phyloP scores from a whole-genome alignment of 257 asterid species.

The Marsdenia floribunda region DNA sequence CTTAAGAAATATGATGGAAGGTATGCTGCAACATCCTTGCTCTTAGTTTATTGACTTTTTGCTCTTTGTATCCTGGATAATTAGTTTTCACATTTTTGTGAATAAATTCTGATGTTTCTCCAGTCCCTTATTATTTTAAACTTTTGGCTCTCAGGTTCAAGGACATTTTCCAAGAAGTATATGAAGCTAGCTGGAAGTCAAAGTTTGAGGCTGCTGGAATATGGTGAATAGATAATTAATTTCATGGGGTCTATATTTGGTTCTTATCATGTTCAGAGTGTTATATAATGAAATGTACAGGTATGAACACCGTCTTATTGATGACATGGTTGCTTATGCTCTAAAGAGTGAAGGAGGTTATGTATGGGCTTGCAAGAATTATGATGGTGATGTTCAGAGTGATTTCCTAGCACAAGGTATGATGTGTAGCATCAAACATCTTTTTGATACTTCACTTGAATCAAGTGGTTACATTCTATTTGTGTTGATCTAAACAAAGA shows the following conservation, averaged over 20 bases:
- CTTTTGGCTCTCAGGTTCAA: conserved; percentile 57
- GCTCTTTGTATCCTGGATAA: not conserved
- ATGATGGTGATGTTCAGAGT: conserved; percentile 99
- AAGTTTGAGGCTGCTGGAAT: conserved; percentile 88
- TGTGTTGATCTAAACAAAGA: not conserved
- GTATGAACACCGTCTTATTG: conserved; percentile 99
- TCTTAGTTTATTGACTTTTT: not conserved
- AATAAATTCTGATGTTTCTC: not conserved
- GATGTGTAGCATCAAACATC: not conserved
- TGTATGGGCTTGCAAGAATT: conserved; percentile 99
- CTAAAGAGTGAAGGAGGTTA: conserved; percentile 98
- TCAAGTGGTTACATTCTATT: not conserved
- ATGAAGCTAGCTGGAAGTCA: conserved; percentile 75
- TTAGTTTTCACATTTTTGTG: not conserved
- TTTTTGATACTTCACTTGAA: not conserved
- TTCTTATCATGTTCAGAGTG: not conserved
- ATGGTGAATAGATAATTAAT: conserved; percentile 46
- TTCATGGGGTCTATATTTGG: not conserved
- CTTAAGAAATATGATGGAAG: conserved; percentile 98
- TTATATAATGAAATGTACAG: conserved; percentile 28
- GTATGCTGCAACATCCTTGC: conserved; percentile 25
- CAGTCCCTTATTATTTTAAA: conserved; percentile 7
- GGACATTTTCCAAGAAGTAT: conserved; percentile 96
- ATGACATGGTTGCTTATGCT: conserved; percentile 99
- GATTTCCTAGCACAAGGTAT: conserved; percentile 98